phyloP scores from a whole-genome alignment of 441 rosid species.

The Adansonia rubrostipa region DNA sequence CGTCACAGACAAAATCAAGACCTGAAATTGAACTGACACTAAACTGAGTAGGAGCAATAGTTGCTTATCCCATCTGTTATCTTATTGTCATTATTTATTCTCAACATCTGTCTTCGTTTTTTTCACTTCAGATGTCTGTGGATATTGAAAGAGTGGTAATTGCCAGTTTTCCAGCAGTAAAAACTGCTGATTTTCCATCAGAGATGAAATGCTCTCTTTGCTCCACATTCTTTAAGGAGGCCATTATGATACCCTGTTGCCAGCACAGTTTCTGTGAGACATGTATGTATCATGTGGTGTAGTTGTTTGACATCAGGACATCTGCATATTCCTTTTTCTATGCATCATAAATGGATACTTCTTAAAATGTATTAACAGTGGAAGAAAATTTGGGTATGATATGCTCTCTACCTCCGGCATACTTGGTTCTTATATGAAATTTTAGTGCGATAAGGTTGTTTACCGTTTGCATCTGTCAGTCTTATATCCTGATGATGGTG shows the following conservation, averaged over 20 bases:
- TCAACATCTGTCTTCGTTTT: conserved; percentile 13
- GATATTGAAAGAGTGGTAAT: conserved; percentile 25
- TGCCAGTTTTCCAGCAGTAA: conserved; percentile 30
- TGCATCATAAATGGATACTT: neutral
- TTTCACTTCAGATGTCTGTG: conserved; percentile 14
- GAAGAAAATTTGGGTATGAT: neutral
- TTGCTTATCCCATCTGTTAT: neutral
- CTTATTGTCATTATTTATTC: conserved; percentile 15
- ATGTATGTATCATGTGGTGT: conserved; percentile 42
- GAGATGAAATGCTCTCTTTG: conserved; percentile 57
- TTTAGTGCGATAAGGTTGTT: neutral
- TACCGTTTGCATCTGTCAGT: conserved; percentile 21
- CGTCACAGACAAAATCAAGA: conserved; percentile 26
- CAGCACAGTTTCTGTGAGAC: conserved; percentile 59
- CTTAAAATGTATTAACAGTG: neutral
- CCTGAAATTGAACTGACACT: conserved; percentile 29
- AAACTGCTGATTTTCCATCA: conserved; percentile 42
- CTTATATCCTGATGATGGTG: neutral
- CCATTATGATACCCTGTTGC: conserved; percentile 69
- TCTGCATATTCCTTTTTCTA: neutral
- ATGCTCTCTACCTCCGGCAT: neutral
- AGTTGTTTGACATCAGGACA: neutral
- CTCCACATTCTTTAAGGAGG: conserved; percentile 47
- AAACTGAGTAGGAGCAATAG: conserved; percentile 36
- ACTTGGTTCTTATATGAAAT: conserved; percentile 1